Conservation (phyloP, 108 stramenopile genomes). For the Fistulifera solaris region DNA sequence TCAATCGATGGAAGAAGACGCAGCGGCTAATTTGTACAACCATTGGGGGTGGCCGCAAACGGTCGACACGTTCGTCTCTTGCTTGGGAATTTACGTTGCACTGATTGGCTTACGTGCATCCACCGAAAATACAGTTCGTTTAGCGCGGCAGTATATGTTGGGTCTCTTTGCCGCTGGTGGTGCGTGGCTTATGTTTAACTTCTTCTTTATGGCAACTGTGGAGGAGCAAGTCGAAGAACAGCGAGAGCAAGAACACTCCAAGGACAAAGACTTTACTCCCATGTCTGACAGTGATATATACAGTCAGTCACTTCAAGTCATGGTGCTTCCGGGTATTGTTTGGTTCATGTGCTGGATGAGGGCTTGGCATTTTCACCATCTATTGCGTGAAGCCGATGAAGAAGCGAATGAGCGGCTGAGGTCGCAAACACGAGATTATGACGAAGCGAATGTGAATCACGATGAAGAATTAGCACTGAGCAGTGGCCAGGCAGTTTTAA, state of each 20-base stretch:
- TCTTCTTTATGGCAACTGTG: slow-evolving; percentile 26
- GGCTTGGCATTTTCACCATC: slow-evolving; percentile 58
- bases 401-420: slow-evolving; percentile 57
- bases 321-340: slow-evolving; percentile 53
- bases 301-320: slow-evolving; percentile 41
- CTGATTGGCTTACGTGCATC: slow-evolving; percentile 53
- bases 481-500: too few relatives aligned
- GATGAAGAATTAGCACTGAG: too few relatives aligned
- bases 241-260: slow-evolving; percentile 5
- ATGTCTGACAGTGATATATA: slow-evolving; percentile 30
- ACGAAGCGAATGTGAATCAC: too few relatives aligned
- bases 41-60: slow-evolving; percentile 3
- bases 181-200: slow-evolving; percentile 46
- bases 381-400: slow-evolving; percentile 63
- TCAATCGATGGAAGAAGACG: slow-evolving; percentile 2
- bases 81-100: slow-evolving; percentile 64
- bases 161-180: slow-evolving; percentile 46
- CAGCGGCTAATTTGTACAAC: slow-evolving; percentile 6
- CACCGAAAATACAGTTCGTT: slow-evolving; percentile 48
- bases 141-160: slow-evolving; percentile 47
- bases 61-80: slow-evolving; percentile 44
- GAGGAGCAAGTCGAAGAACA: slow-evolving; percentile 16
- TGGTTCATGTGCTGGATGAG: slow-evolving; percentile 67
- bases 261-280: slow-evolving; percentile 1
- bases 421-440: slow-evolving; percentile 4